Evolutionary conservation across 176 grass and related monocot species (phyloP), one percentile per base, ranked within the genome.

Genomic region (Carex parvula): DNA sequence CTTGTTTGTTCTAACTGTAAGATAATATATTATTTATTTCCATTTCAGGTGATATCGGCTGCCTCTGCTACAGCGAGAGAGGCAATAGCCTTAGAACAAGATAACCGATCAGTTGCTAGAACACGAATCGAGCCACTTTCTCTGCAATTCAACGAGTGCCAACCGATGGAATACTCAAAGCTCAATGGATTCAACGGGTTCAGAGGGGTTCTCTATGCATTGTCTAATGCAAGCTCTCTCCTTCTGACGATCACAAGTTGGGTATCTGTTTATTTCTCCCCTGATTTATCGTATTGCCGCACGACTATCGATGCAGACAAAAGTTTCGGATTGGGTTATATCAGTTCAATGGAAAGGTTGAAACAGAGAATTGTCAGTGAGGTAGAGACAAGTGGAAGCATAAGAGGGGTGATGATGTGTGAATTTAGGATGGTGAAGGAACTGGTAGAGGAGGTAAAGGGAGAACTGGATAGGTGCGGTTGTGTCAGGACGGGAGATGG

Each of bases 131-230:
- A 90, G 62, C 89, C 92, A 57, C 85, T 92, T 3, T 91, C 92
- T 41, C 88, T 94, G 58, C 88, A 90, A 74, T 90, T 94, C 0
- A 89, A 92, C 64, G 90, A 90, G 54, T 70, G 82, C 67, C 73
- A 88, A 3, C 85, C 87, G 56, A 84, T 83, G 91, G 70, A 79
- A 22, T 91, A 94, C 88, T 88, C 89, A 0, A 85, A 88, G 82
- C 87, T 91, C 1, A 85, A 84, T 37, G 95, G 90, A 11, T 97
- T 97, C 85, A 97, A 97, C 85, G 95, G 95, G 57, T 97, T 97
- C 90, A 84, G 95, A 0, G 89, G 90, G 2, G 84, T 97, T 50
- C 90, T 97, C 10, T 94, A 86, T 85, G 95, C 92, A 72, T 84
- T 94, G 72, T 85, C 88, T 84, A 92, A 97, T 77, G 95, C 88